A percentile compares a stretch with the other conserved stretches of the same genome.
phyloP scores from a whole-genome alignment of 805 yeast species.

The Candida sakaeoensis region DNA sequence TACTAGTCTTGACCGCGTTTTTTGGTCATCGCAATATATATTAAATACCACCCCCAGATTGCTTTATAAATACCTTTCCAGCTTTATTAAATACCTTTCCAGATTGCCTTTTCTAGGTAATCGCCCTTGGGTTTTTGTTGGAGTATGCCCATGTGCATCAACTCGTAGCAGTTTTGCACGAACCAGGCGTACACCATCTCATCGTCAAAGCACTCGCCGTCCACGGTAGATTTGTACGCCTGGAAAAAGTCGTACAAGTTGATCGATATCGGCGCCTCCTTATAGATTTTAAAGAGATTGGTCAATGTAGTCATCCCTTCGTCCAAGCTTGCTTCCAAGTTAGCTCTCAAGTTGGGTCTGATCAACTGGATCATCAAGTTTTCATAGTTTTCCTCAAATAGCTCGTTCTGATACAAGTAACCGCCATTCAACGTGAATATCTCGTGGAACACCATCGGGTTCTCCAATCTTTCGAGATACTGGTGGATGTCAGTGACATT shows the following conservation, averaged over 20 bases:
- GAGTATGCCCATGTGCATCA: constrained; percentile 65
- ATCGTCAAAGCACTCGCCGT: constrained; percentile 39
- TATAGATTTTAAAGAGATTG: constrained; percentile 61
- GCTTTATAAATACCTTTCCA: too few species aligned
- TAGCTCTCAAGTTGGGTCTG: constrained; percentile 32
- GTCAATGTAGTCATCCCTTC: constrained; percentile 24
- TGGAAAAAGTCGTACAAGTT: constrained; percentile 65
- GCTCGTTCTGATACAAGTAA: not conserved
- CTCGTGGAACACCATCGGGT: constrained; percentile 24
- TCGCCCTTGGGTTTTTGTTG: constrained; percentile 63
- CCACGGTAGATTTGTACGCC: constrained; percentile 51
- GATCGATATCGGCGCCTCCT: constrained; percentile 72
- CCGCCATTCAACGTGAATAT: constrained; percentile 29
- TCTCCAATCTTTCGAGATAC: too few species aligned
- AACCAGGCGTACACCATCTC: constrained; percentile 67
- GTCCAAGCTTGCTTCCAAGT: constrained; percentile 29
- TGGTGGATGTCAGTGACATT: not conserved
- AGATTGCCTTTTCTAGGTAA: constrained; percentile 61
- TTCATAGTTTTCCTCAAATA: constrained; percentile 34
- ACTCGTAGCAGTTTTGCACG: constrained; percentile 67
- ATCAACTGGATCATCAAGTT: constrained; percentile 36
- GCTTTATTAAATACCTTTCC: constrained; percentile 62
- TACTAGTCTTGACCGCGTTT: not conserved
- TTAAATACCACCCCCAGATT: too few species aligned
- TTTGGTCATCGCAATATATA: not conserved